Base-by-base conservation (phyloP, 768 basidiomycete genomes). In the Termitomyces sp. region DNA sequence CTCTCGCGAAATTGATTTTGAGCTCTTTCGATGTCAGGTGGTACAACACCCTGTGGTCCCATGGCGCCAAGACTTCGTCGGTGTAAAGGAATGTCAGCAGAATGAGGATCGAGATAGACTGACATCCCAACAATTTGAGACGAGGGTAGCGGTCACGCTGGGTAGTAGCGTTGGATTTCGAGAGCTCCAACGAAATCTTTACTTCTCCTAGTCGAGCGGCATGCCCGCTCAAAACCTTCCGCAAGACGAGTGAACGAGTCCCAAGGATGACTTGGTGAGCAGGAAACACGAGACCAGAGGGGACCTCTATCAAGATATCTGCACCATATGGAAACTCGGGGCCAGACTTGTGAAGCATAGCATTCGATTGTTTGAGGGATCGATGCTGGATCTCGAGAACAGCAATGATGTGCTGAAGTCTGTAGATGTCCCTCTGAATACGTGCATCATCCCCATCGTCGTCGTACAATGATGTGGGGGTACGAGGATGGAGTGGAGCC, bases 31-130 rank as follows among this genome's bases (percentile, higher is more conserved):
- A 72, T 21, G 76, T 76, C 73, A 2, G 88, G 69, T 1, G 72
- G 67, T 71, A 61, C 5, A 72, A 76, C 11, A 91, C 76, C 17
- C 93, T 82, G 12, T 78, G 76, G 67, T 98, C 94, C 91, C 94
- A 95, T 14, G 94, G 68, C 0, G 91, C 85, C 11, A 91, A 74
- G 1, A 95, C 69, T 40, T 85, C 80, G 67, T 99, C 96, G 1
- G 89, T 80, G 70, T 98, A 98, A n/a, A 98, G 70, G 64, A 94
- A 98, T 23, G 85, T 79, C 19, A 97, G 68, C 19, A 98, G 73
- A 21, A 96, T 77, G 16, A 97, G 79, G 16, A 88, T 69, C 0
- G 91, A 73, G 7, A 95, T 71, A 0, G 87, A 77, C 44, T 84
- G 80, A 58, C 82, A 83, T 2, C 83, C 83, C 0, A 73, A 65